Conservation (phyloP, 805 yeast species). For the Kregervanrija pseudodelftensis region DNA sequence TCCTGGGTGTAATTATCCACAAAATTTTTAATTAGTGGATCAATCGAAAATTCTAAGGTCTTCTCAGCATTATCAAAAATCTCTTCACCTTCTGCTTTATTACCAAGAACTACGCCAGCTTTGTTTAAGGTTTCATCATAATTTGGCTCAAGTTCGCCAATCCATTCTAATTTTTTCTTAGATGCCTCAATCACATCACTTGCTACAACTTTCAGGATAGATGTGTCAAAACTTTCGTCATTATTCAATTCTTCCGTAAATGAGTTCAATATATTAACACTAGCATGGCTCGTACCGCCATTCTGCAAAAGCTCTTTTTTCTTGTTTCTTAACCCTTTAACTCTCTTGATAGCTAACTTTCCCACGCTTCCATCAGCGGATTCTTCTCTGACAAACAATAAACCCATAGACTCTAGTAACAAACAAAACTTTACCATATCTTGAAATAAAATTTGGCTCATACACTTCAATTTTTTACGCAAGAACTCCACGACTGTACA, state of each 20-base stretch:
- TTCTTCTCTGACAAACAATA: slow-evolving; percentile 46
- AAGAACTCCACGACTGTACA: slow-evolving; percentile 17
- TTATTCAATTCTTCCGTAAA: slow-evolving; percentile 1
- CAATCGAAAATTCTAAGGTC: background rate
- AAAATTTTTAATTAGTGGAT: background rate
- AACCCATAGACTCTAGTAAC: slow-evolving; percentile 69
- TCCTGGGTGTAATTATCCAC: background rate
- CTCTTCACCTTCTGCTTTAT: slow-evolving; percentile 13
- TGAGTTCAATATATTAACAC: slow-evolving; percentile 6
- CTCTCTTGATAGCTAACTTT: slow-evolving; percentile 55
- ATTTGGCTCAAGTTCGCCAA: slow-evolving; percentile 1
- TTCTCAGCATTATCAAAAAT: background rate
- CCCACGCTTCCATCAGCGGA: slow-evolving; percentile 19
- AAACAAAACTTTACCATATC: slow-evolving; percentile 44
- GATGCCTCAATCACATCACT: slow-evolving; percentile 5
- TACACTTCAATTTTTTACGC: slow-evolving; percentile 32
- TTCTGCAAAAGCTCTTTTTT: slow-evolving; percentile 23
- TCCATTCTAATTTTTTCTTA: slow-evolving; percentile 5
- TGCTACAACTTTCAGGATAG: slow-evolving; percentile 11
- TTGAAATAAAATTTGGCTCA: slow-evolving; percentile 31
- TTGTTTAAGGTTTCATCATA: background rate
- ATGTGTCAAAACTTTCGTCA: slow-evolving; percentile 1
- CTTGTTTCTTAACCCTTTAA: slow-evolving; percentile 63
- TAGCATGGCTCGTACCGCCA: slow-evolving; percentile 1
- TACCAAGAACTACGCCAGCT: background rate